Evolutionary conservation across 305 asterid genomes (phyloP).

Genomic region (Fraxinus ornus): DNA sequence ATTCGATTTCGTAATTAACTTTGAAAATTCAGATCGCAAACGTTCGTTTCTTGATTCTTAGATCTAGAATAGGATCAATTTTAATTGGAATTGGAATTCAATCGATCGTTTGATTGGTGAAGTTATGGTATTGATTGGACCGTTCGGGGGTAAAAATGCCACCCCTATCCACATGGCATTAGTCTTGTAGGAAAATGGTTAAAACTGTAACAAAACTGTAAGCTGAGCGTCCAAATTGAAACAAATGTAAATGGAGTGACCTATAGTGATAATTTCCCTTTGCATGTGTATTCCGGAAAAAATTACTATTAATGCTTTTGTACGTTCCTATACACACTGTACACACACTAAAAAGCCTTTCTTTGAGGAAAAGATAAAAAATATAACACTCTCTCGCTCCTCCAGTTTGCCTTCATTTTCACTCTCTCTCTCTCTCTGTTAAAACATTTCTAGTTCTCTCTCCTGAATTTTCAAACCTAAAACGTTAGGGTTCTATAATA

Average conservation of each 20-base stretch:
- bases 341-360: neutral
- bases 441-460: conserved; percentile 28
- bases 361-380: neutral
- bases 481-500: conserved; percentile 29
- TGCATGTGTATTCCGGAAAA: conserved; percentile 17
- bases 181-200: neutral
- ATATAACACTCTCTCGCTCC: conserved; percentile 18
- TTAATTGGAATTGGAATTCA: neutral
- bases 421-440: conserved; percentile 24
- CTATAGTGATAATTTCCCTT: neutral
- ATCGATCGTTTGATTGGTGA: neutral
- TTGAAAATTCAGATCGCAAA: neutral
- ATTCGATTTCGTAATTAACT: neutral
- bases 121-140: neutral
- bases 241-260: neutral
- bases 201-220: neutral
- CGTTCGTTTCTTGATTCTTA: neutral
- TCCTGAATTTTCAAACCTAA: conserved; percentile 43
- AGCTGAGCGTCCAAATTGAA: neutral
- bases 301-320: conserved; percentile 20
- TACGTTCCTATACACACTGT: neutral
- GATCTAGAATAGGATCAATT: neutral
- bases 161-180: neutral
- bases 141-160: neutral
- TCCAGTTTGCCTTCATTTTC: conserved; percentile 15